A percentile compares a stretch with the other conserved stretches of the same genome.
Conservation (phyloP, 1,139 yeast species). For the Yamadazyma taylorii region DNA sequence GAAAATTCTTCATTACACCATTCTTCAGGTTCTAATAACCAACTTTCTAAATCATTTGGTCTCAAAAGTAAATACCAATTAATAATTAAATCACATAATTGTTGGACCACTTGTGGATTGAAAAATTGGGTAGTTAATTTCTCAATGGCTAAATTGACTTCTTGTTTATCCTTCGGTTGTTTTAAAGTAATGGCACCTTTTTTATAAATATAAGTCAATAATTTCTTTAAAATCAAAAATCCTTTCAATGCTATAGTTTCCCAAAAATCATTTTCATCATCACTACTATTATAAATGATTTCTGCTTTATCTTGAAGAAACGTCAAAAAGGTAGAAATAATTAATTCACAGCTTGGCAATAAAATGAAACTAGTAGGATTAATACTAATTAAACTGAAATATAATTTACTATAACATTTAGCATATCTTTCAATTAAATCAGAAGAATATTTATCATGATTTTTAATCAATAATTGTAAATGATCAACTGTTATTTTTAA, state of each 20-base stretch:
- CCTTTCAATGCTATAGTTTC: slow-evolving; percentile 73
- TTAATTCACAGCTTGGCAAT: slow-evolving; percentile 61
- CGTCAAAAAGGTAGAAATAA: slow-evolving; percentile 57
- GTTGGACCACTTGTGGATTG: slow-evolving; percentile 52
- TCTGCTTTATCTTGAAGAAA: slow-evolving; percentile 64
- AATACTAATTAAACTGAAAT: slow-evolving; percentile 50
- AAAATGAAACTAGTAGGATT: slow-evolving; percentile 75
- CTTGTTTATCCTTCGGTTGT: slow-evolving; percentile 60
- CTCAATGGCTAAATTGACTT: slow-evolving; percentile 57
- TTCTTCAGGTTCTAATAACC: slow-evolving; percentile 88
- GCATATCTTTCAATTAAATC: slow-evolving; percentile 70
- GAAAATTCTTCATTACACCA: slow-evolving; percentile 84
- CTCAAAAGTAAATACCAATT: slow-evolving; percentile 71
- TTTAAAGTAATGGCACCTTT: slow-evolving; percentile 69
- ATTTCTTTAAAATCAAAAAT: slow-evolving; percentile 60
- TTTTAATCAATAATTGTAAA: slow-evolving; percentile 53
- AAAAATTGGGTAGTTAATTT: slow-evolving; percentile 56
- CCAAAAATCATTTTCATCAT: slow-evolving; percentile 67
- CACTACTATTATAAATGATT: slow-evolving; percentile 51
- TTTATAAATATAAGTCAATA: slow-evolving; percentile 61
- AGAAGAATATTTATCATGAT: slow-evolving; percentile 53
- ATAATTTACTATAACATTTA: slow-evolving; percentile 74
- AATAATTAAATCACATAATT: slow-evolving; percentile 65
- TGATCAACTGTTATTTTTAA: slow-evolving; percentile 59
- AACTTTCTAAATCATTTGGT: slow-evolving; percentile 73